phyloP scores from a whole-genome alignment of 768 basidiomycete genomes.

The Suillus subalutaceus region DNA sequence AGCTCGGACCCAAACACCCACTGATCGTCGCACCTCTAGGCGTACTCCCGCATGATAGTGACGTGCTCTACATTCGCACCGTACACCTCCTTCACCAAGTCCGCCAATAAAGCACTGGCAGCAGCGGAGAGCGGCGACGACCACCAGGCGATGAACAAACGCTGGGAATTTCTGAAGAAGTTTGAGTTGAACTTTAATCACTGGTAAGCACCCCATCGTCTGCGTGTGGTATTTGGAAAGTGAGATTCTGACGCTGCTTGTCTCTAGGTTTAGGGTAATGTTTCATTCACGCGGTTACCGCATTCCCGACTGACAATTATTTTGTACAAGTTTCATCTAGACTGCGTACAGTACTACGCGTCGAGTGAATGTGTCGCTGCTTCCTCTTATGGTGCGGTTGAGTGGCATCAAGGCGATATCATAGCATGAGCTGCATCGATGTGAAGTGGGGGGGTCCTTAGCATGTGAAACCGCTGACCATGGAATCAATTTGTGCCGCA shows the following conservation, averaged over 20 bases:
- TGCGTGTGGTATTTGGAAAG: background rate
- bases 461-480: too few species aligned
- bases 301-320: slow-evolving; percentile 1
- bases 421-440: slow-evolving; percentile 9
- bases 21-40: background rate
- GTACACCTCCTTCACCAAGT: slow-evolving; percentile 85
- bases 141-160: slow-evolving; percentile 68
- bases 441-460: background rate
- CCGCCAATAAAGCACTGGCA: slow-evolving; percentile 69
- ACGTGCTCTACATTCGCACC: slow-evolving; percentile 90
- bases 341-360: slow-evolving; percentile 87
- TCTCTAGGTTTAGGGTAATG: slow-evolving; percentile 56
- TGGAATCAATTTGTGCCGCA: too few species aligned
- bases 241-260: background rate
- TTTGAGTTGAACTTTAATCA: slow-evolving; percentile 96
- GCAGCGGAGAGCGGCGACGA: slow-evolving; percentile 62
- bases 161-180: slow-evolving; percentile 82
- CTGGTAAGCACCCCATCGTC: slow-evolving; percentile 53
- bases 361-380: slow-evolving; percentile 90
- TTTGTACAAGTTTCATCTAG: slow-evolving; percentile 58
- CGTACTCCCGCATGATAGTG: slow-evolving; percentile 55
- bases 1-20: background rate
- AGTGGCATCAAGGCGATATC: slow-evolving; percentile 39
- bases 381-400: slow-evolving; percentile 83
- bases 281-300: background rate